phyloP scores from a whole-genome alignment of 148 eudicot genomes.

The Fagopyrum esculentum region DNA sequence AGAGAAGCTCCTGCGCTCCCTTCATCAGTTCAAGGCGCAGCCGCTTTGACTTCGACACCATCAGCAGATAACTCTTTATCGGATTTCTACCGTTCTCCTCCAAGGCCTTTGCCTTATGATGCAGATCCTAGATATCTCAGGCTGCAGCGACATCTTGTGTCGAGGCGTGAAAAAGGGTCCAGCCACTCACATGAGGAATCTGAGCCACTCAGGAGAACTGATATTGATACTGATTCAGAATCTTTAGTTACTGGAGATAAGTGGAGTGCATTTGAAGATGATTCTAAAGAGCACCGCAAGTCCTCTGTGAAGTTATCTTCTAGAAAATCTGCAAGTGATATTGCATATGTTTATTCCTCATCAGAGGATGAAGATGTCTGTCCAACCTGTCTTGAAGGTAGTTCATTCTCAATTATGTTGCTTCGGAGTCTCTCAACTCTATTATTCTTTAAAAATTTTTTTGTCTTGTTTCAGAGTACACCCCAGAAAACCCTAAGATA shows the following conservation, averaged over 20 bases:
- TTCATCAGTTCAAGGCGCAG: slow-evolving; percentile 63
- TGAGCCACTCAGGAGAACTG: slow-evolving; percentile 65
- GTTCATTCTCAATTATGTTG: background rate
- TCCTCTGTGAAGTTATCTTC: slow-evolving; percentile 52
- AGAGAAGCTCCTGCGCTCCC: slow-evolving; percentile 65
- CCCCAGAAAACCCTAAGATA: slow-evolving; percentile 86
- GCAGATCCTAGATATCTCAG: slow-evolving; percentile 63
- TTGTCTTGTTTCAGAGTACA: slow-evolving; percentile 51
- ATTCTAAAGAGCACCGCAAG: slow-evolving; percentile 47
- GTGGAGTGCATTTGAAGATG: slow-evolving; percentile 67
- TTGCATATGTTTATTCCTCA: slow-evolving; percentile 59
- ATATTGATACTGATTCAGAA: slow-evolving; percentile 55
- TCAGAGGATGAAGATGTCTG: slow-evolving; percentile 95
- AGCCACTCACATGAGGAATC: slow-evolving; percentile 70
- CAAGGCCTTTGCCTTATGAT: slow-evolving; percentile 90
- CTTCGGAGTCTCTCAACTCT: background rate
- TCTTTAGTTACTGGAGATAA: slow-evolving; percentile 42
- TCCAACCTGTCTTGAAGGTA: slow-evolving; percentile 96
- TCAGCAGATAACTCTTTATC: slow-evolving; percentile 59
- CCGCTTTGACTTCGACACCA: slow-evolving; percentile 39
- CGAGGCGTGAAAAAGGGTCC: slow-evolving; percentile 76
- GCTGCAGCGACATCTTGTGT: slow-evolving; percentile 64
- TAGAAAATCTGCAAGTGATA: slow-evolving; percentile 37
- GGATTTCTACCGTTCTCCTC: slow-evolving; percentile 76
- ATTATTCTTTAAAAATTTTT: background rate